Evolutionary conservation across 352 stramenopile species (phyloP).

Genomic region (Detonula confervacea): DNA sequence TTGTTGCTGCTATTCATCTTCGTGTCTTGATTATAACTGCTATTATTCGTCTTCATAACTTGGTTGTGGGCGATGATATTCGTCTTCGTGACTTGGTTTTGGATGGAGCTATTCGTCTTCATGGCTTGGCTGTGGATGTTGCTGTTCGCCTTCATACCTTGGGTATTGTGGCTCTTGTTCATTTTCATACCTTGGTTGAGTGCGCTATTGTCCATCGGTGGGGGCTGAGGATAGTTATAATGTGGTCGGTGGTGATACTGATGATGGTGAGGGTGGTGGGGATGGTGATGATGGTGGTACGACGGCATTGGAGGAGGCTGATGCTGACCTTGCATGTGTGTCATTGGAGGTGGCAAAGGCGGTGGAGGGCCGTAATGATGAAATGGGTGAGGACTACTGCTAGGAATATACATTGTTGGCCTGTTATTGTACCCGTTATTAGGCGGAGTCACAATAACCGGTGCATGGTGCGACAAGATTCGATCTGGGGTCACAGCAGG

Average conservation of each 20-base stretch:
- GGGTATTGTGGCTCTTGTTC: too few relatives aligned
- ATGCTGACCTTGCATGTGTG: constrained; percentile 1
- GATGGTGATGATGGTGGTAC: not conserved
- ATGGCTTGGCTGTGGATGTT: too few relatives aligned
- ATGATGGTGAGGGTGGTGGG: constrained; percentile 6
- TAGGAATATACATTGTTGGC: constrained; percentile 23
- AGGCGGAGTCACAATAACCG: constrained; percentile 18
- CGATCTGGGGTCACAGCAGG: constrained; percentile 42
- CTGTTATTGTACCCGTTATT: constrained; percentile 20
- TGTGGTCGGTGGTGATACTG: constrained; percentile 13
- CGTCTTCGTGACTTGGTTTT: too few relatives aligned
- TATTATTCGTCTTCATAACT: too few relatives aligned
- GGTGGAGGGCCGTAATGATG: constrained; percentile 19
- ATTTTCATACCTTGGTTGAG: too few relatives aligned
- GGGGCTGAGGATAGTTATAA: constrained; percentile 20
- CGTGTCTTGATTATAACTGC: too few relatives aligned
- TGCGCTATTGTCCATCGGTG: constrained; percentile 14
- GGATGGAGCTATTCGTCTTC: too few relatives aligned
- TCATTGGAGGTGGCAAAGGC: constrained; percentile 33
- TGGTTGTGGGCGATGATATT: too few relatives aligned
- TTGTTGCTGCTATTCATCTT: too few relatives aligned
- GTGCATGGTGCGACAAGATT: constrained; percentile 7
- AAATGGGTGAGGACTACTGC: constrained; percentile 12
- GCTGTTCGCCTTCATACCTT: too few relatives aligned
- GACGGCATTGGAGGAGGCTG: constrained; percentile 8